phyloP scores from a whole-genome alignment of 495 filamentous ascomycete genomes.

The Penicillium silybi region DNA sequence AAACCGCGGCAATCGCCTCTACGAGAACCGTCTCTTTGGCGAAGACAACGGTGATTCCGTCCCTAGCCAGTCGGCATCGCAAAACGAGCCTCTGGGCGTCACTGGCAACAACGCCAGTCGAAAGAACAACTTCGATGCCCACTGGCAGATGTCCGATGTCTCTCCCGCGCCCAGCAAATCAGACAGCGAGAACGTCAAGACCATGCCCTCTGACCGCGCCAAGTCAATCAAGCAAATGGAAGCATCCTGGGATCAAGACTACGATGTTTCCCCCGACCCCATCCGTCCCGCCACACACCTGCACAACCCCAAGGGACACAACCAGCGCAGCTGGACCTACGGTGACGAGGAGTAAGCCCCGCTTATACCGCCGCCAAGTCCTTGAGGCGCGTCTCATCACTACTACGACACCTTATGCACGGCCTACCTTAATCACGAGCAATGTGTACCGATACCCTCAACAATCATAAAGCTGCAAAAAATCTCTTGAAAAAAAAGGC shows the following conservation, averaged over 20 bases:
- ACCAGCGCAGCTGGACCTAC: conserved; percentile 25
- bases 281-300: conserved; percentile 20
- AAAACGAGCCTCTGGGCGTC: conserved; percentile 46
- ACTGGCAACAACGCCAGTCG: conserved; percentile 65
- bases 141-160: conserved; percentile 66
- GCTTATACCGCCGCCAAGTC: background rate
- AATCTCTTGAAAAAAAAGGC: conserved; percentile 1
- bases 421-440: conserved; percentile 19
- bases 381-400: background rate
- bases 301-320: conserved; percentile 15
- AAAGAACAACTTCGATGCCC: conserved; percentile 66
- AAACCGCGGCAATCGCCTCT: conserved; percentile 66
- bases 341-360: conserved; percentile 14
- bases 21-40: conserved; percentile 67
- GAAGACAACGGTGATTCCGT: conserved; percentile 42
- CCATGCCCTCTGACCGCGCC: conserved; percentile 33
- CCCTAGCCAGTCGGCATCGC: conserved; percentile 24
- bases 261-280: conserved; percentile 56
- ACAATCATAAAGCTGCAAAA: conserved; percentile 5
- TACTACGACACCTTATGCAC: conserved; percentile 23
- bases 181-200: conserved; percentile 53
- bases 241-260: conserved; percentile 54
- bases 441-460: conserved; percentile 28
- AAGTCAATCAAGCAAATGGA: conserved; percentile 60
- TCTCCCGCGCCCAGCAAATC: conserved; percentile 41